A percentile compares a stretch with the other conserved stretches of the same genome.
Evolutionary conservation across 78 protist genomes (phyloP).

Genomic region (Dictyostelium brefeldianum): DNA sequence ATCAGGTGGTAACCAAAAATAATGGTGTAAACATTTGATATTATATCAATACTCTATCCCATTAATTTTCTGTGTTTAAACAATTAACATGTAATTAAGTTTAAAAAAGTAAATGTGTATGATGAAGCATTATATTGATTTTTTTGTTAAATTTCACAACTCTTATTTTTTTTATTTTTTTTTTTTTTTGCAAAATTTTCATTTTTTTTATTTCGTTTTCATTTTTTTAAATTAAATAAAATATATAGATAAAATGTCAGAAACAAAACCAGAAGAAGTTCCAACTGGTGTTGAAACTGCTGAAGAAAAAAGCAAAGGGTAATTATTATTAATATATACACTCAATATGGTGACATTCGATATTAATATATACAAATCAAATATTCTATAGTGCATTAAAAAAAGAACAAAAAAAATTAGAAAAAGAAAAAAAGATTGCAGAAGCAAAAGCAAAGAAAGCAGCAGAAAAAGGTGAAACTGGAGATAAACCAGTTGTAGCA

Average conservation of each 20-base stretch:
- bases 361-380: too few relatives aligned
- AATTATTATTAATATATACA: background rate
- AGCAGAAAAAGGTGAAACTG: background rate
- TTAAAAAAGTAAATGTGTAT: too few relatives aligned
- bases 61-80: background rate
- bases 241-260: background rate
- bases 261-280: background rate
- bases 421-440: conserved; percentile 72
- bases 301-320: background rate
- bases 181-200: too few relatives aligned
- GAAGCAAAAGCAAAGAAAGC: conserved; percentile 57
- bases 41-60: background rate
- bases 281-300: background rate
- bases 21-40: background rate
- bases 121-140: too few relatives aligned
- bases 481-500: conserved; percentile 2
- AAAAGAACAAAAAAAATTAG: conserved; percentile 36
- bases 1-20: background rate
- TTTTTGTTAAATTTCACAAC: too few relatives aligned
- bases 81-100: too few relatives aligned
- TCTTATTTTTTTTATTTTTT: too few relatives aligned
- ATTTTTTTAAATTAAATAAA: too few relatives aligned
- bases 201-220: background rate
- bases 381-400: conserved; percentile 20
- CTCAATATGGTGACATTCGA: too few relatives aligned